These are phyloP conservation scores for Gossypium davidsonii DNA, from an alignment of 441 rosid species.

Conservation along the genomic window DNA sequence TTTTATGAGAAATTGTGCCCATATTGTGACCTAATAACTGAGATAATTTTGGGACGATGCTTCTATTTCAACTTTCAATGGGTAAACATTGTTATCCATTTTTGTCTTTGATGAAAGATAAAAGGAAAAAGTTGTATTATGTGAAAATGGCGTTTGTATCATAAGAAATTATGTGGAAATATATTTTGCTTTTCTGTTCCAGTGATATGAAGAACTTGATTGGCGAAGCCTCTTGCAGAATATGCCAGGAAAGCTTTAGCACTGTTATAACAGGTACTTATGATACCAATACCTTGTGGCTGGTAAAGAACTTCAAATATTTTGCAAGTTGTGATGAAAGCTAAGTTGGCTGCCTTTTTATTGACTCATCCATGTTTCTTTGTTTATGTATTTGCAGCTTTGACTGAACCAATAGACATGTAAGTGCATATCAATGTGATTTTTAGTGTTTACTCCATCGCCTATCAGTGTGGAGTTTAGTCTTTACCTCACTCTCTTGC, in stretches of 20 bases:
- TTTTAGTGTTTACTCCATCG: neutral
- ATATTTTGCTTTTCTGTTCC: conserved; percentile 6
- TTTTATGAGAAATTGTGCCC: neutral
- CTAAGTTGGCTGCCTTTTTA: neutral
- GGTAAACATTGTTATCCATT: too few species aligned
- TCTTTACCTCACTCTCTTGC: neutral
- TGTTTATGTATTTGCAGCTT: conserved; percentile 46
- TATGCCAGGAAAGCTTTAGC: conserved; percentile 54
- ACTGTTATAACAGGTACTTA: conserved; percentile 44
- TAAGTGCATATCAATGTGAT: conserved; percentile 20
- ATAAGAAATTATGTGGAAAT: neutral
- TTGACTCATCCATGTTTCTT: neutral
- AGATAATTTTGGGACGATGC: neutral
- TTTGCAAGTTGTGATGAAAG: neutral
- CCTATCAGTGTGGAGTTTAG: too few species aligned
- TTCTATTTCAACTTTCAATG: neutral
- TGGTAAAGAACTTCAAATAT: neutral
- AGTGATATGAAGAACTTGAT: conserved; percentile 50
- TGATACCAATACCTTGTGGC: neutral
- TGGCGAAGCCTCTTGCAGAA: conserved; percentile 44
- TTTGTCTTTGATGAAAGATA: neutral
- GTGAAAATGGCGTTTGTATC: neutral
- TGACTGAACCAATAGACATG: conserved; percentile 29
- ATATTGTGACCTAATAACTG: neutral
- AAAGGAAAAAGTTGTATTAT: neutral